Evolutionary conservation across 345 rosid species (phyloP).

Genomic region (Gossypium bickii): DNA sequence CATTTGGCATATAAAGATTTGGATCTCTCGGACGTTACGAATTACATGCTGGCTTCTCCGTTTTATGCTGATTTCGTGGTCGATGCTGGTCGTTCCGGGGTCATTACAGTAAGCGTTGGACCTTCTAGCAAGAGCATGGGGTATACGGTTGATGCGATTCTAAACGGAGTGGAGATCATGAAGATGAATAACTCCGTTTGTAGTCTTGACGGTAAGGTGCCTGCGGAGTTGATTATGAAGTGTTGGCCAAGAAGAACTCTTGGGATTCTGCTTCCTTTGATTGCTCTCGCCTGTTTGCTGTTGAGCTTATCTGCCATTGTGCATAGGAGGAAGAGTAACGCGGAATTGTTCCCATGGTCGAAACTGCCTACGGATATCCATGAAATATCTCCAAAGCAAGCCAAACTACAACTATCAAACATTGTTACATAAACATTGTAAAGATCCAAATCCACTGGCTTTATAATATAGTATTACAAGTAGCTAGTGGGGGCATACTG

Average conservation of each 20-base stretch:
- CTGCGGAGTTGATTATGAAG: constrained; percentile 44
- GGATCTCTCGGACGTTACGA: constrained; percentile 37
- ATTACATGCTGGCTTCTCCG: constrained; percentile 56
- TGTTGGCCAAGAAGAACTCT: constrained; percentile 46
- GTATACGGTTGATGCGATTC: constrained; percentile 55
- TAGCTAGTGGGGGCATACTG: not conserved
- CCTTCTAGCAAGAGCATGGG: constrained; percentile 52
- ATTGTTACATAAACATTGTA: constrained; percentile 28
- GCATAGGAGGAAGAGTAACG: constrained; percentile 37
- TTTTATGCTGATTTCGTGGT: constrained; percentile 63
- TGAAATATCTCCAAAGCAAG: constrained; percentile 35
- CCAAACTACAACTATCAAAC: constrained; percentile 24
- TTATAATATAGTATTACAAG: not conserved
- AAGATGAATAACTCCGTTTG: constrained; percentile 83
- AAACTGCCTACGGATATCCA: constrained; percentile 46
- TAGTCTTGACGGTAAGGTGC: constrained; percentile 62
- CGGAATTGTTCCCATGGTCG: constrained; percentile 43
- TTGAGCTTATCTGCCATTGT: constrained; percentile 44
- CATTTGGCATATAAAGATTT: constrained; percentile 52
- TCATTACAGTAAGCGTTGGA: constrained; percentile 57
- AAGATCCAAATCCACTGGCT: not conserved
- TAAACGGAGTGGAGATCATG: constrained; percentile 91
- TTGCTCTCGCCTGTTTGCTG: constrained; percentile 57
- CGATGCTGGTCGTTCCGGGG: constrained; percentile 31
- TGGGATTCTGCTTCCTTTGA: constrained; percentile 44